Base-by-base conservation (phyloP, 495 filamentous ascomycete species). In the Xylaria grammica region DNA sequence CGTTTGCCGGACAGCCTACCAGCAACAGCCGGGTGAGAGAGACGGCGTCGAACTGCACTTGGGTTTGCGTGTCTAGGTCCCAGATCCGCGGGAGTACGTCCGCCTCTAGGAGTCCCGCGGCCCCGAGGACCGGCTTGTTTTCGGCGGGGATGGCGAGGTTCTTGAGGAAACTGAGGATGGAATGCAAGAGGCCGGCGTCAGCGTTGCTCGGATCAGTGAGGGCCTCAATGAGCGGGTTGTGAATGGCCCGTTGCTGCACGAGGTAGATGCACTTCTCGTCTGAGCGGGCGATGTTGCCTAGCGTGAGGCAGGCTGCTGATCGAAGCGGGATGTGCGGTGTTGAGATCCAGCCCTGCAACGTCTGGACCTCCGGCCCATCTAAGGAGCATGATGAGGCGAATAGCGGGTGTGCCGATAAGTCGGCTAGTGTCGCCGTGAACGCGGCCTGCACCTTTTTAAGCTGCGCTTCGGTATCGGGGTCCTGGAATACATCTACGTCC, bases 221-320 rank as follows among this genome's bases (percentile, higher is more conserved):
- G 34, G 89, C 82, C 0, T 70, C 61, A 38, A 86, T 79, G 8
- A 94, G 72, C 1, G 83, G 78, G 9, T 76, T 71, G 58, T 90
- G 87, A 6, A 92, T 78, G 6, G 78, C 75, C 10, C 78, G 67
- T 2, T 82, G 72, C 15, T 77, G 76, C 5, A 91, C 84, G 58
- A 94, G 84, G 40, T 79, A 65, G 26, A 71, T 74, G 69, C 87
- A 90, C 13, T 86, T 75, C 50, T 81, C 83, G 67, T 93, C 90
- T 1, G 89, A 90, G 63, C 90, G 86, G 45, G 87, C 84, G n/a
- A 94, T 68, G 69, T 94, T 95, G 22, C 91, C 91, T 6, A 94
- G 83, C 63, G 90, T 84, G 19, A 94, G 77, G 69, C 90, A 94
- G 17, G 90, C 87, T 32, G 88, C 89, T n/a, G 89, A 84, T 66